Evolutionary conservation across 257 asterid species (phyloP).

Genomic region (Lavandula angustifolia): DNA sequence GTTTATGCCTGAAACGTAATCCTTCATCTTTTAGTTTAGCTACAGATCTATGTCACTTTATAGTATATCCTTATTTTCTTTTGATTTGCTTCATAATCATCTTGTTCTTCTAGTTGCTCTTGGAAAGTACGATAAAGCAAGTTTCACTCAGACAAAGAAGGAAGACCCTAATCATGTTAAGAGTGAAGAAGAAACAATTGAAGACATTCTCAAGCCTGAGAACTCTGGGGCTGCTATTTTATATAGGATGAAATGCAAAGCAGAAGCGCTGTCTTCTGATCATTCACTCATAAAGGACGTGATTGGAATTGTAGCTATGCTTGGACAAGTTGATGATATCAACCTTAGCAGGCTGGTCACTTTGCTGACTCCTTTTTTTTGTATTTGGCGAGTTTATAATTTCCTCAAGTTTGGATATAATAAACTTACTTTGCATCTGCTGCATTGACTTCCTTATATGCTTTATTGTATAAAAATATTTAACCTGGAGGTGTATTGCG

Average conservation of each 20-base stretch:
- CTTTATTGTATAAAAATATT: not conserved
- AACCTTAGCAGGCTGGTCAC: constrained; percentile 72
- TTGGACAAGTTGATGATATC: constrained; percentile 65
- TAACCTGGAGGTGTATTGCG: constrained; percentile 13
- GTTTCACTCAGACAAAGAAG: constrained; percentile 33
- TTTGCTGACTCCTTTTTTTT: constrained; percentile 28
- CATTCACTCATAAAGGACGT: constrained; percentile 54
- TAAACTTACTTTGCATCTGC: constrained; percentile 27
- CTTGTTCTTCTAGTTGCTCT: constrained; percentile 51
- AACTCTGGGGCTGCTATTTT: constrained; percentile 69
- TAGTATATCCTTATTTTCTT: not conserved
- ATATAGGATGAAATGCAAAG: constrained; percentile 46
- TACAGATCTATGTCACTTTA: constrained; percentile 19
- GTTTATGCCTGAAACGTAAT: constrained; percentile 16
- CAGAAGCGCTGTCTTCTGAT: constrained; percentile 46
- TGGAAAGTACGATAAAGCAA: constrained; percentile 49
- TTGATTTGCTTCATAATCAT: constrained; percentile 21
- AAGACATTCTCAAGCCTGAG: constrained; percentile 47
- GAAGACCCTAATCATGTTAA: constrained; percentile 31
- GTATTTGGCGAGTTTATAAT: constrained; percentile 11
- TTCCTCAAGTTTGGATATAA: not conserved
- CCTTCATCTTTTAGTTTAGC: constrained; percentile 9
- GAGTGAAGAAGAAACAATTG: constrained; percentile 50
- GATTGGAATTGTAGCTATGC: constrained; percentile 75
- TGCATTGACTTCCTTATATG: constrained; percentile 4